Conservation (phyloP, 768 basidiomycete genomes). For the Flagelloscypha sp. region DNA sequence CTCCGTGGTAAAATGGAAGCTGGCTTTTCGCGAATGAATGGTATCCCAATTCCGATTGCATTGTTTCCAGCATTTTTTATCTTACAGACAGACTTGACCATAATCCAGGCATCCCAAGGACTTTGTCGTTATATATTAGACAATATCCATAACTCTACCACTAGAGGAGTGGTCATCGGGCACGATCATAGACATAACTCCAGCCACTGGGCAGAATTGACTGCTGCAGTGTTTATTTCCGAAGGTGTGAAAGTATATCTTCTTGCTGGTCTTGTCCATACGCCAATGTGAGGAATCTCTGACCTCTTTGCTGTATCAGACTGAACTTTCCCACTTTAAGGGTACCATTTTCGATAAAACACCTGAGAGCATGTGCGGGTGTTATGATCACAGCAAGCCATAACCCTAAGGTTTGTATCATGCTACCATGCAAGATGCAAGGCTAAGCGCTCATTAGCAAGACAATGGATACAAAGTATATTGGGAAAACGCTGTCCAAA, state of each 20-base stretch:
- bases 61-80: background rate
- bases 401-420: conserved; percentile 66
- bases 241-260: conserved; percentile 64
- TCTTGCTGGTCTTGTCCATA: conserved; percentile 64
- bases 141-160: conserved; percentile 41
- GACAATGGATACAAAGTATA: conserved; percentile 92
- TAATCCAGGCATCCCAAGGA: conserved; percentile 79
- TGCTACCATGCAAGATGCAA: conserved; percentile 2
- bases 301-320: background rate
- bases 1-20: conserved; percentile 80
- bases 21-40: conserved; percentile 89
- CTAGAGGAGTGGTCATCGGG: conserved; percentile 72
- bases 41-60: conserved; percentile 15
- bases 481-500: conserved; percentile 89
- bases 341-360: conserved; percentile 72
- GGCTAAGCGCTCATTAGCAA: conserved; percentile 31
- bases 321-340: conserved; percentile 26
- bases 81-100: conserved; percentile 46
- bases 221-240: conserved; percentile 60
- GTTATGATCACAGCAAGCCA: conserved; percentile 92
- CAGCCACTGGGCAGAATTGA: conserved; percentile 66
- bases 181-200: conserved; percentile 84
- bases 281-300: conserved; percentile 52
- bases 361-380: conserved; percentile 64
- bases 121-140: conserved; percentile 63